Percentiles rank a stretch among this genome's conserved stretches.
These are phyloP conservation scores for Crithidia thermophila DNA, from an alignment of 208 protist genomes.

Conservation along the genomic window DNA sequence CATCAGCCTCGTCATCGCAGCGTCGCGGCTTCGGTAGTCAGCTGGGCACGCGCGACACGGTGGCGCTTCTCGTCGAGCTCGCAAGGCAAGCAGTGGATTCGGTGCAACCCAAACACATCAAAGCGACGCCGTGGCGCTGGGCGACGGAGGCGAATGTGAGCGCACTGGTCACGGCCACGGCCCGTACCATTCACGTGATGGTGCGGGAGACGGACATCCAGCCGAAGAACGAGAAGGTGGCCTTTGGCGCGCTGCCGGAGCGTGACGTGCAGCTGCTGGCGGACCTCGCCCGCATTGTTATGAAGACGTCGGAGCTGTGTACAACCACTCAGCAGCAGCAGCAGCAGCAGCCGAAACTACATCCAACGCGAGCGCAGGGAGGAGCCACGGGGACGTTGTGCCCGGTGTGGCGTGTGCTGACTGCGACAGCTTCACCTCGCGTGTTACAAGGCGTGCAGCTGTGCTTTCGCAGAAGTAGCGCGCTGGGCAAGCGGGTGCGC, in stretches of 20 bases:
- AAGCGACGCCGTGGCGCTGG: constrained; percentile 22
- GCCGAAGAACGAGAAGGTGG: constrained; percentile 23
- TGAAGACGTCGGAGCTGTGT: constrained; percentile 20
- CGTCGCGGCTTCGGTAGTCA: neutral
- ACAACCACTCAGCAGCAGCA: neutral
- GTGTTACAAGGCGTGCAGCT: constrained; percentile 22
- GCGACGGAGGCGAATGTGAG: constrained; percentile 10
- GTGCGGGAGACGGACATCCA: constrained; percentile 24
- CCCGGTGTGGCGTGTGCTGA: constrained; percentile 21
- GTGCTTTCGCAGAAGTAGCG: constrained; percentile 35
- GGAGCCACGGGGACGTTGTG: neutral
- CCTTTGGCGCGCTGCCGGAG: constrained; percentile 26
- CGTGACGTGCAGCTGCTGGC: constrained; percentile 22
- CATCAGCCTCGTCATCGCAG: neutral
- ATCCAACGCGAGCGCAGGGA: neutral
- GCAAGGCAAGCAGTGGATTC: constrained; percentile 16
- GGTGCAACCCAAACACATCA: constrained; percentile 6
- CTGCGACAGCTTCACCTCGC: constrained; percentile 15
- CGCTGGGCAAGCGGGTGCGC: constrained; percentile 49
- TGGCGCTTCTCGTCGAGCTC: constrained; percentile 38
- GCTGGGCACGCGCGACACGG: constrained; percentile 1
- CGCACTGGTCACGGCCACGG: constrained; percentile 6
- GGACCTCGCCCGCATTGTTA: constrained; percentile 10
- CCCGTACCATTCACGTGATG: constrained; percentile 5
- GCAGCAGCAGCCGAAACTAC: neutral